phyloP scores from a whole-genome alignment of 2,329 filamentous ascomycete genomes.

The Coniochaeta sp. region DNA sequence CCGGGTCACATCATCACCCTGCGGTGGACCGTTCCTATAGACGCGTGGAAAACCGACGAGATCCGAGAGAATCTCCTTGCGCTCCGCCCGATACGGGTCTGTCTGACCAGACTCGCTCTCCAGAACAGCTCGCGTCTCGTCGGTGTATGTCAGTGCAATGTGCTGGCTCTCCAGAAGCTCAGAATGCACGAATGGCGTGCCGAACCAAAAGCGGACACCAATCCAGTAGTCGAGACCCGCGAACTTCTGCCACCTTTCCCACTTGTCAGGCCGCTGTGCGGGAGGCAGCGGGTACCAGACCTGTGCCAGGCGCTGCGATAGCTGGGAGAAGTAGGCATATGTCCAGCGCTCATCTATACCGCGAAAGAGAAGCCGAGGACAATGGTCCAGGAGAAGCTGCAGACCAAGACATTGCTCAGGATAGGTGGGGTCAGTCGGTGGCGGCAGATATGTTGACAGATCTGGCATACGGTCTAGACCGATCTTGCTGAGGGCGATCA shows the following conservation, averaged over 20 bases:
- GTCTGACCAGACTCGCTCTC: conserved; percentile 11
- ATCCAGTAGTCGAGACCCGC: conserved; percentile 18
- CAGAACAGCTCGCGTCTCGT: conserved; percentile 14
- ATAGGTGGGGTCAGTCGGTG: conserved; percentile 12
- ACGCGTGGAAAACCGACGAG: conserved; percentile 15
- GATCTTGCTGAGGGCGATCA: conserved; percentile 15
- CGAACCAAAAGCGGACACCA: conserved; percentile 15
- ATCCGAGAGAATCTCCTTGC: conserved; percentile 11
- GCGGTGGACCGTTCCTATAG: conserved; percentile 8
- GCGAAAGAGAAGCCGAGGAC: conserved; percentile 13
- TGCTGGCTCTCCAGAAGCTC: conserved; percentile 10
- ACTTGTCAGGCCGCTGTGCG: conserved; percentile 10
- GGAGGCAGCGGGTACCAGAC: conserved; percentile 8
- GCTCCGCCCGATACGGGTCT: conserved; percentile 12
- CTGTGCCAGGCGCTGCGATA: conserved; percentile 11
- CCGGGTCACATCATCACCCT: conserved; percentile 10
- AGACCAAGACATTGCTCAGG: conserved; percentile 18
- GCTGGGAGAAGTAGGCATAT: conserved; percentile 16
- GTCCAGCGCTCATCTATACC: conserved; percentile 18
- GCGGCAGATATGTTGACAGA: conserved; percentile 15
- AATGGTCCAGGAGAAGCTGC: conserved; percentile 19
- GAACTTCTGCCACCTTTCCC: conserved; percentile 10
- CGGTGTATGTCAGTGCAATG: conserved; percentile 10
- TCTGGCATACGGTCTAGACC: conserved; percentile 15
- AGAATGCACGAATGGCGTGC: conserved; percentile 17